These are phyloP conservation scores for Sonneratia alba DNA, from an alignment of 345 rosid genomes.

Conservation along the genomic window DNA sequence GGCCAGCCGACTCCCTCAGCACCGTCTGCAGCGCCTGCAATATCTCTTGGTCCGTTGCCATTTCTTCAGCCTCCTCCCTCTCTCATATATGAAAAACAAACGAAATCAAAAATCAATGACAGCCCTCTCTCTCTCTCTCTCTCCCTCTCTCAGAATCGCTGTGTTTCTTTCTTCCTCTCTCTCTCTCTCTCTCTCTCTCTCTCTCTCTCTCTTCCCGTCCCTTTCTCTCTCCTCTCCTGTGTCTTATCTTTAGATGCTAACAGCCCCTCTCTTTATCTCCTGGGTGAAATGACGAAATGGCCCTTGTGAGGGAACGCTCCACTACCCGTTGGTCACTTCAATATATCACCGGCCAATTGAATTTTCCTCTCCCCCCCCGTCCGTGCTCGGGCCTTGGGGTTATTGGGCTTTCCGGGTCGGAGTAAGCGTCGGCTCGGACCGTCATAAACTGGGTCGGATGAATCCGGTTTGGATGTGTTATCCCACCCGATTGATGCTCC, in stretches of 20 bases:
- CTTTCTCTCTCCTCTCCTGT: slow-evolving; percentile 12
- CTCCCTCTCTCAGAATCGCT: slow-evolving; percentile 4
- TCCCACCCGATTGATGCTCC: too few species aligned
- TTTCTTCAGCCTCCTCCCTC: slow-evolving; percentile 9
- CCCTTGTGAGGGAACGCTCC: background rate
- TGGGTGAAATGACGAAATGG: slow-evolving; percentile 8
- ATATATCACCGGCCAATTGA: background rate
- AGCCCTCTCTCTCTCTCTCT: slow-evolving; percentile 5
- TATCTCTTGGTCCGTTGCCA: slow-evolving; percentile 24
- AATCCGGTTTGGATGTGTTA: too few species aligned
- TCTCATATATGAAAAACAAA: slow-evolving; percentile 4
- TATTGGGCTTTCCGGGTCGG: too few species aligned
- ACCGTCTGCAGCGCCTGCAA: slow-evolving; percentile 21
- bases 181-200: slow-evolving; percentile 8
- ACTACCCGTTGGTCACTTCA: background rate
- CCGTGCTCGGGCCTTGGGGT: background rate
- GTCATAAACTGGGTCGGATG: too few species aligned
- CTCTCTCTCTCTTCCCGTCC: slow-evolving; percentile 9
- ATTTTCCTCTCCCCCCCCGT: too few species aligned
- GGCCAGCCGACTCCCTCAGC: slow-evolving; percentile 9
- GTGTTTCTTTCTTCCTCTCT: background rate
- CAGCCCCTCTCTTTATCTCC: background rate
- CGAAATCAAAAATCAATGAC: background rate
- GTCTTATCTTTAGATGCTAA: background rate
- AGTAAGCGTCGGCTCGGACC: too few species aligned